Evolutionary conservation across 768 basidiomycete species (phyloP).

Genomic region (Termitomyces sp.): DNA sequence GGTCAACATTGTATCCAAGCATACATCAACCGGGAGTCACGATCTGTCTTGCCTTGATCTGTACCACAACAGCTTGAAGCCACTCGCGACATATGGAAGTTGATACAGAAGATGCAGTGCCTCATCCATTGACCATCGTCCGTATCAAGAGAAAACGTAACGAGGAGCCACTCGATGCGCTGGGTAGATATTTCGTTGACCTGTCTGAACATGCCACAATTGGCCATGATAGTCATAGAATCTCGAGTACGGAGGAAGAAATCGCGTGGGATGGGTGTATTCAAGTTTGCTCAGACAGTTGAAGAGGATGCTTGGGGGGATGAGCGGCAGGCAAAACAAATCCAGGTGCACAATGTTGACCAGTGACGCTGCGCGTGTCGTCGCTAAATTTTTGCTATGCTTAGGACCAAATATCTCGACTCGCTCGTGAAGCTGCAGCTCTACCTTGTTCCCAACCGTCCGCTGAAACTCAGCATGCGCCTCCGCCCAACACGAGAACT

Average conservation of each 20-base stretch:
- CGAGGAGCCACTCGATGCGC: conserved; percentile 77
- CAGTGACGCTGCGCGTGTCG: background rate
- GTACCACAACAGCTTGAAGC: background rate
- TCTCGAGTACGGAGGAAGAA: conserved; percentile 57
- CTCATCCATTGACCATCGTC: conserved; percentile 59
- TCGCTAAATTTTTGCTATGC: background rate
- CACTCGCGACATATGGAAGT: conserved; percentile 20
- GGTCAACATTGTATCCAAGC: no score
- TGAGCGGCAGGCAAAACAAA: conserved; percentile 44
- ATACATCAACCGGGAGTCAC: background rate
- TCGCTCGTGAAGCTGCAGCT: conserved; percentile 35
- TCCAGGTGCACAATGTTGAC: conserved; percentile 45
- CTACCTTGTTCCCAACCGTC: conserved; percentile 12
- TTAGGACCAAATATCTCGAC: conserved; percentile 53
- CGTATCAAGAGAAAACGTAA: conserved; percentile 80
- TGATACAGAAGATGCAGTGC: conserved; percentile 17
- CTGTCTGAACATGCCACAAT: conserved; percentile 7
- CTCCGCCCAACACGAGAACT: conserved; percentile 16
- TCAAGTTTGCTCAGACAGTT: conserved; percentile 78
- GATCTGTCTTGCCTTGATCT: background rate
- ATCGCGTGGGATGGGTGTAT: conserved; percentile 53
- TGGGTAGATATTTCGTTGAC: conserved; percentile 42
- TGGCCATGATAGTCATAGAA: conserved; percentile 36
- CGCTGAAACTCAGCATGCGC: conserved; percentile 6
- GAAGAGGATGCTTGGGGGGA: conserved; percentile 67